Conservation (phyloP, 164 flowering plant genomes). For the Umbilicus rupestris region DNA sequence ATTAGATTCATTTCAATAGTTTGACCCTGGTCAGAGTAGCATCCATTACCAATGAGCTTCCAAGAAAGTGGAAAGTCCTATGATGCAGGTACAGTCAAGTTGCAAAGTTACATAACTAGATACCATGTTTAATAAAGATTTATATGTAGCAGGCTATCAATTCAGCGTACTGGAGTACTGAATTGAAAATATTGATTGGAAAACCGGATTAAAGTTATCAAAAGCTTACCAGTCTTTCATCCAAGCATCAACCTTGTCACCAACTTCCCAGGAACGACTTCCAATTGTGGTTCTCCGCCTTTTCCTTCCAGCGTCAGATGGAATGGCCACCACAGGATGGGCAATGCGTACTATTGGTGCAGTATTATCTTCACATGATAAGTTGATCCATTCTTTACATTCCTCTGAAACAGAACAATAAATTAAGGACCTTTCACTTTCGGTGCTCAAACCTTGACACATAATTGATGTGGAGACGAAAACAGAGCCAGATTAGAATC, state of each 20-base stretch:
- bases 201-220: background rate
- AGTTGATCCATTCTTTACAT: conserved; percentile 66
- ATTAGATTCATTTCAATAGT: too few relatives aligned
- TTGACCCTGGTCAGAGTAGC: too few relatives aligned
- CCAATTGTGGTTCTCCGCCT: conserved; percentile 63
- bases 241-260: conserved; percentile 91
- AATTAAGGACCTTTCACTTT: background rate
- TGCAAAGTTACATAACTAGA: background rate
- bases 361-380: conserved; percentile 37
- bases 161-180: background rate
- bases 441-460: background rate
- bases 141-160: background rate
- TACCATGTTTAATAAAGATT: background rate
- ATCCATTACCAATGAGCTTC: background rate
- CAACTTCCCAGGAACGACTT: conserved; percentile 67
- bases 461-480: background rate
- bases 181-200: background rate
- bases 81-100: background rate
- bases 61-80: background rate
- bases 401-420: conserved; percentile 18
- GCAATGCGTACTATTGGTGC: conserved; percentile 67
- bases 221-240: conserved; percentile 50
- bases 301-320: conserved; percentile 69
- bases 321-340: conserved; percentile 50
- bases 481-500: background rate